Percentiles rank a stretch among this genome's conserved stretches.
Evolutionary conservation across 139 green algal species (phyloP).

Genomic region (Chlamydomonas sphaeroides): DNA sequence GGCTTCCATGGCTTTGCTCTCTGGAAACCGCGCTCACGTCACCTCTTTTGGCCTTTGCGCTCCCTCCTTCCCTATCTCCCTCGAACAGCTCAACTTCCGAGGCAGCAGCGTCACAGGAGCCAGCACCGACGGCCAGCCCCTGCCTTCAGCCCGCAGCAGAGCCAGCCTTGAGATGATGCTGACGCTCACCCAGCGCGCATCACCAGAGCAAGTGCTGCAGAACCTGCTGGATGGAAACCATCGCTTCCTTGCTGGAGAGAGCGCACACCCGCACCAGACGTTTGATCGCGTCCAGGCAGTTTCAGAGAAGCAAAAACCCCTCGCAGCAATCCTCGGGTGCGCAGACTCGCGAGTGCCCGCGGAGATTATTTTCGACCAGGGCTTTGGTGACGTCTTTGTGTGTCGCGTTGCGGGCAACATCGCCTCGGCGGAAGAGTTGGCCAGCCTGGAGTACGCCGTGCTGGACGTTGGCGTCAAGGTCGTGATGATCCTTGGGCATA

Average conservation of each 20-base stretch:
- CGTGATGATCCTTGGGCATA: slow-evolving; percentile 47
- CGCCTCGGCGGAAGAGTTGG: slow-evolving; percentile 43
- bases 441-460: slow-evolving; percentile 48
- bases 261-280: slow-evolving; percentile 45
- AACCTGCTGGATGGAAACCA: slow-evolving; percentile 41
- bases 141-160: neutral
- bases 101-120: no score
- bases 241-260: slow-evolving; percentile 34
- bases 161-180: neutral
- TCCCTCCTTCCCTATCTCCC: no score
- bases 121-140: no score
- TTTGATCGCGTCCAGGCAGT: slow-evolving; percentile 24
- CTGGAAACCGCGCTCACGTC: no score
- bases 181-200: slow-evolving; percentile 9
- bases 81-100: no score
- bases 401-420: slow-evolving; percentile 55
- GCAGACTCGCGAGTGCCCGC: slow-evolving; percentile 48
- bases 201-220: slow-evolving; percentile 28
- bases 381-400: slow-evolving; percentile 53
- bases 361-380: slow-evolving; percentile 53
- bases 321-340: slow-evolving; percentile 41
- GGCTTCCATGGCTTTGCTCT: no score
- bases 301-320: slow-evolving; percentile 39
- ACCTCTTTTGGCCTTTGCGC: no score
- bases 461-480: slow-evolving; percentile 44